Conservation (phyloP, 108 stramenopile species). For the Cyclotella kingstonii region DNA sequence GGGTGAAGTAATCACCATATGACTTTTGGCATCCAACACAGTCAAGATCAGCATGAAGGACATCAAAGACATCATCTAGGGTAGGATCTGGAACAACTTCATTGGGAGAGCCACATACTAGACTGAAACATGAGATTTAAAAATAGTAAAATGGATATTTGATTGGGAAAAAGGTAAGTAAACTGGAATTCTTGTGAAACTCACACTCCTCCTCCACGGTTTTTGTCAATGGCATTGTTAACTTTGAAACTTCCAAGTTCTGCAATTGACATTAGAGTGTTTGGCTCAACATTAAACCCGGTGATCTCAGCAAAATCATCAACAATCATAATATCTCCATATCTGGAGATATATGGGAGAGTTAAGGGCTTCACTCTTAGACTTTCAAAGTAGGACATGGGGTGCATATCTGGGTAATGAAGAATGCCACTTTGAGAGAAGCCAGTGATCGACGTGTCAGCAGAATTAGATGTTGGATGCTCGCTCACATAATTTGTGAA, state of each 20-base stretch:
- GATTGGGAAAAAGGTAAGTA: too few species aligned
- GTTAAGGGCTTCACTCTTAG: slow-evolving; percentile 9
- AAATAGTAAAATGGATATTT: too few species aligned
- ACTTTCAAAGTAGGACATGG: slow-evolving; percentile 35
- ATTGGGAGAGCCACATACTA: slow-evolving; percentile 17
- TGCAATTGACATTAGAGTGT: slow-evolving; percentile 17
- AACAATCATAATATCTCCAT: slow-evolving; percentile 37
- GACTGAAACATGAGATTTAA: too few species aligned
- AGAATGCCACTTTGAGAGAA: slow-evolving; percentile 21
- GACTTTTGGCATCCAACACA: too few species aligned
- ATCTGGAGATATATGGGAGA: slow-evolving; percentile 31
- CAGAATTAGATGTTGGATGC: slow-evolving; percentile 20
- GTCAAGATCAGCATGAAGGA: slow-evolving; percentile 10
- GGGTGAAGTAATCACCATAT: background rate
- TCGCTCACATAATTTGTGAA: slow-evolving; percentile 28
- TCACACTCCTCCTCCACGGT: slow-evolving; percentile 19
- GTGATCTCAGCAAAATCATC: slow-evolving; percentile 24
- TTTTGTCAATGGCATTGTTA: slow-evolving; percentile 16
- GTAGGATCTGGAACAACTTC: slow-evolving; percentile 20
- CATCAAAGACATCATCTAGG: slow-evolving; percentile 23
- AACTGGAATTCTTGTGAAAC: too few species aligned
- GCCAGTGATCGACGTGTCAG: slow-evolving; percentile 22
- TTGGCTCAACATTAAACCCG: slow-evolving; percentile 14
- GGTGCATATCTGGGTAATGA: slow-evolving; percentile 31
- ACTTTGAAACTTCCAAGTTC: slow-evolving; percentile 15